phyloP scores from a whole-genome alignment of 345 rosid genomes.

The Eucalyptus melliodora region DNA sequence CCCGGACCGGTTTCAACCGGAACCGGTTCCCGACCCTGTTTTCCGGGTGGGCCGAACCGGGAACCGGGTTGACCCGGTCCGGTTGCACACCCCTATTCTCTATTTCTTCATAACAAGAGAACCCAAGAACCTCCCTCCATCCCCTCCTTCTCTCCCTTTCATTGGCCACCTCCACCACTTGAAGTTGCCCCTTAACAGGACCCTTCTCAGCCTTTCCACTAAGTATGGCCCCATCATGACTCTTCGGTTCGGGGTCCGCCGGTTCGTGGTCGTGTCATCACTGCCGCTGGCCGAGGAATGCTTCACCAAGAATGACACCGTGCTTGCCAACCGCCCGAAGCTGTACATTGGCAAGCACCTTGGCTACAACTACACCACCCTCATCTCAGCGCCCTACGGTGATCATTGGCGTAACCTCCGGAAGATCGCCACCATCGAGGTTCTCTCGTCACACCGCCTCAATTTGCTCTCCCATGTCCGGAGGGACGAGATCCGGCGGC shows the following conservation, averaged over 20 bases:
- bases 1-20: too few species aligned
- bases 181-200: background rate
- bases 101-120: background rate
- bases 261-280: conserved; percentile 19
- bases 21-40: too few species aligned
- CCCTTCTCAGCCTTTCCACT: conserved; percentile 11
- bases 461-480: conserved; percentile 9
- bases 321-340: conserved; percentile 36
- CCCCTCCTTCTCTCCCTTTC: conserved; percentile 18
- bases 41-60: too few species aligned
- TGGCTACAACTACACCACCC: conserved; percentile 17
- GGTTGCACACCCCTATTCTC: too few species aligned
- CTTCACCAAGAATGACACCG: conserved; percentile 31
- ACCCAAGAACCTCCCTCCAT: conserved; percentile 14
- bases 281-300: conserved; percentile 27
- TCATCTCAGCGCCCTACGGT: conserved; percentile 20
- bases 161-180: conserved; percentile 32
- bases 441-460: conserved; percentile 41
- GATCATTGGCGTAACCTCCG: conserved; percentile 64
- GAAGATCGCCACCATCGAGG: conserved; percentile 19
- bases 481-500: conserved; percentile 27
- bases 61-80: too few species aligned
- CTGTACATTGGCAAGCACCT: conserved; percentile 13
- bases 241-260: conserved; percentile 16
- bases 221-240: conserved; percentile 18